Percentiles rank a stretch among this genome's conserved stretches.
phyloP scores from a whole-genome alignment of 2,329 filamentous ascomycete genomes.

The Aspergillus piperis region DNA sequence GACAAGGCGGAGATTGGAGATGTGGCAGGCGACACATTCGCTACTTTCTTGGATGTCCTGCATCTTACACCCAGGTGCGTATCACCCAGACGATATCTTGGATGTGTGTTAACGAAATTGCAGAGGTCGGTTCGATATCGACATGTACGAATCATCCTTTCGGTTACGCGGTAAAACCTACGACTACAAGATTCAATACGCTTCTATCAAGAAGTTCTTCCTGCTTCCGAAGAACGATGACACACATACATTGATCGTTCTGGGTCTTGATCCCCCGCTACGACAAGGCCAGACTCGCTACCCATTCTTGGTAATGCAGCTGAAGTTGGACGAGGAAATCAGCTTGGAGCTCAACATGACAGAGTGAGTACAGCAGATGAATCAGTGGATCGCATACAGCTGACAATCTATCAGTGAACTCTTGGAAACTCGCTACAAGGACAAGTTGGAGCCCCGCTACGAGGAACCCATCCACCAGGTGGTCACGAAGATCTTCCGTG shows the following conservation, averaged over 20 bases:
- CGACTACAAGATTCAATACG: conserved; percentile 99
- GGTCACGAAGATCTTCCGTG: conserved; percentile 92
- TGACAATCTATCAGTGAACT: conserved; percentile 57
- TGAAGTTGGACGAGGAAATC: conserved; percentile 96
- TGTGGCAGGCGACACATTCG: conserved; percentile 96
- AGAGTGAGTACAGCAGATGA: conserved; percentile 52
- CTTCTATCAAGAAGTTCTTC: conserved; percentile 98
- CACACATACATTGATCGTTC: conserved; percentile 88
- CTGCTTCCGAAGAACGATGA: conserved; percentile 98
- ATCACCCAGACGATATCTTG: conserved; percentile 10
- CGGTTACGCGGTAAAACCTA: conserved; percentile 97
- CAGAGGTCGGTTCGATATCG: conserved; percentile 98
- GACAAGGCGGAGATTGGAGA: conserved; percentile 99
- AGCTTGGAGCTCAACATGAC: conserved; percentile 96
- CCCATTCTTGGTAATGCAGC: conserved; percentile 98
- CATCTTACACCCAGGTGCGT: conserved; percentile 88
- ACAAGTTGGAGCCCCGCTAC: conserved; percentile 84
- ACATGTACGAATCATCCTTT: conserved; percentile 99
- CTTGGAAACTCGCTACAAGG: conserved; percentile 82
- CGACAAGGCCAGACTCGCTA: conserved; percentile 97
- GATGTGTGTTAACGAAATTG: conserved; percentile 18
- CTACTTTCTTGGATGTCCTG: conserved; percentile 92
- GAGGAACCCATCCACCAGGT: conserved; percentile 92
- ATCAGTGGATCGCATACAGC: not conserved
- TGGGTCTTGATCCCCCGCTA: conserved; percentile 90